Percentiles rank a stretch among this genome's conserved stretches.
Conservation (phyloP, 208 protist species). For the Trypanosoma cruzi region DNA sequence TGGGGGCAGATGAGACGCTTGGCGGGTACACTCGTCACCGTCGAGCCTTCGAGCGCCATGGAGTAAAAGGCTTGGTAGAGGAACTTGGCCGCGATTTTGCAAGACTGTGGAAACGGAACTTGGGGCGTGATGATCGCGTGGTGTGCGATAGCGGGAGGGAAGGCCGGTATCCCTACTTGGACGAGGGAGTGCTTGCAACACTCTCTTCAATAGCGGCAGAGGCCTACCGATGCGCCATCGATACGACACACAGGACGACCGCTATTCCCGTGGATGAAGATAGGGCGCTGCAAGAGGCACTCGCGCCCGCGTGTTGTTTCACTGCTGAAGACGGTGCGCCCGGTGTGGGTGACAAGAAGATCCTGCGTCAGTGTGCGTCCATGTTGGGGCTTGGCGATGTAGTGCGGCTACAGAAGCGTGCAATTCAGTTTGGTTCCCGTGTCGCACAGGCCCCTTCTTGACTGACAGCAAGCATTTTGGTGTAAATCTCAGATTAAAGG, state of each 20-base stretch:
- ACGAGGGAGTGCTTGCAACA: conserved; percentile 89
- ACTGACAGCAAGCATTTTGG: not conserved
- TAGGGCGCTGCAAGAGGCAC: conserved; percentile 40
- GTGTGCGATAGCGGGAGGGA: conserved; percentile 93
- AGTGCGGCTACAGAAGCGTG: conserved; percentile 93
- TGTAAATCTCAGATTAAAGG: not conserved
- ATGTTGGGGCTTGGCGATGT: conserved; percentile 83
- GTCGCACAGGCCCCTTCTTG: conserved; percentile 74
- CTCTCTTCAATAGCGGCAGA: conserved; percentile 68
- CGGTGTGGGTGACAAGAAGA: conserved; percentile 93
- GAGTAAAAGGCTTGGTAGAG: conserved; percentile 50
- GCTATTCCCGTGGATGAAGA: conserved; percentile 12
- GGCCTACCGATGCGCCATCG: conserved; percentile 34
- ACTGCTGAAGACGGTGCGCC: conserved; percentile 35
- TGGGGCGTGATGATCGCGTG: conserved; percentile 95
- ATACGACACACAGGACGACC: conserved; percentile 18
- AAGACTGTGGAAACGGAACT: conserved; percentile 95
- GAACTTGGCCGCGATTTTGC: conserved; percentile 92
- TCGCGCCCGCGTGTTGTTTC: conserved; percentile 72
- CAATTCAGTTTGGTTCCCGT: conserved; percentile 97
- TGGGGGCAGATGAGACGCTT: conserved; percentile 96
- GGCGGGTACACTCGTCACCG: conserved; percentile 96
- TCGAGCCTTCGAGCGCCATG: conserved; percentile 69
- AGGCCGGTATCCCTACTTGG: conserved; percentile 94
- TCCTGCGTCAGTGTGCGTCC: conserved; percentile 79